Evolutionary conservation across 257 asterid genomes (phyloP), one percentile per base, ranked within the genome.

Genomic region (Asclepias syriaca): DNA sequence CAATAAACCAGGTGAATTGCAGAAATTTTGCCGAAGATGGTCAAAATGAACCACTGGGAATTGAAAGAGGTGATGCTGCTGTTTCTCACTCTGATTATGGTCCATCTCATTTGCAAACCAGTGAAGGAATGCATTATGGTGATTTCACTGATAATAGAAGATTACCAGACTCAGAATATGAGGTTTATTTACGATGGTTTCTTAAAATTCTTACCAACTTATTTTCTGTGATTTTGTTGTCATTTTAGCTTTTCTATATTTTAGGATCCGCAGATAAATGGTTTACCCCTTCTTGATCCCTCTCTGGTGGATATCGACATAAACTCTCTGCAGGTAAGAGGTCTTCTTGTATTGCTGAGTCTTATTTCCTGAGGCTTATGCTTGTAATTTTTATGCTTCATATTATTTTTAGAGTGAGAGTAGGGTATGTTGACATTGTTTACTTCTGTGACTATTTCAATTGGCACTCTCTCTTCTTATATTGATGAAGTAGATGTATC

Each of bases 241-340:
- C 55, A 70, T 71, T 59, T 77, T 72, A 74, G 72, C 60, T 74
- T 49, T 29, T 59, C 68, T 56, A 50, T 67, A 72, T 76, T 81
- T 49, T 76, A 90, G 97, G 96, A 81, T 14, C 96, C 79, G 72
- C 77, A 81, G 77, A 80, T 75, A 72, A 75, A 78, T 77, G 87
- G 86, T 70, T 74, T 89, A 43, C 86, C 96, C 65, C 83, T 82
- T 79, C 84, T 84, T 67, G 96, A 88, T 81, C 85, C 84, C 27
- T 78, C 91, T 43, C 65, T 87, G 80, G 76, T 60, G 79, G 85
- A 85, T 77, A 79, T 93, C 77, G 96, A 93, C 84, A 81, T 87
- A 81, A 77, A 66, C 72, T 86, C 96, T 29, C 77, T 93, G 82
- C 97, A 90, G 98, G 97, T 93, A 72, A 49, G 90, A 50, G 81